Percentiles rank a stretch among this genome's conserved stretches.
Conservation (phyloP, 768 basidiomycete species). For the Suillus luteus region DNA sequence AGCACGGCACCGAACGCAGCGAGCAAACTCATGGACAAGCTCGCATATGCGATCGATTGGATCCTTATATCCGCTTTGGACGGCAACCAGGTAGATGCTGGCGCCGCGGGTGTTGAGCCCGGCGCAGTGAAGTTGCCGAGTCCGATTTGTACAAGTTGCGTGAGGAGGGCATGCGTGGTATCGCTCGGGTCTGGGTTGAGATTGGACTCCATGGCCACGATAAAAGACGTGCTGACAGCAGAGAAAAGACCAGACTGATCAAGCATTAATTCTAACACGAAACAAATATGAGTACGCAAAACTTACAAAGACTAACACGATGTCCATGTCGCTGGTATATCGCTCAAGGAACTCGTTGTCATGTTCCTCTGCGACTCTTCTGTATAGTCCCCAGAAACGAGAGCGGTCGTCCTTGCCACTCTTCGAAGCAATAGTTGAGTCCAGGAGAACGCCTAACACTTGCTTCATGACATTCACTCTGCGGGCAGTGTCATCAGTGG, state of each 20-base stretch:
- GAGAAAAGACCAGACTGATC: slow-evolving; percentile 18
- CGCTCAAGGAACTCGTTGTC: too few species aligned
- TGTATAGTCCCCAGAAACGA: too few species aligned
- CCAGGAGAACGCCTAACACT: not conserved
- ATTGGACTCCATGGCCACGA: slow-evolving; percentile 13
- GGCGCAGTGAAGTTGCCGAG: not conserved
- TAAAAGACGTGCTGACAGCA: slow-evolving; percentile 16
- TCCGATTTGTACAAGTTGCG: slow-evolving; percentile 11
- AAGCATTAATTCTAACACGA: not conserved
- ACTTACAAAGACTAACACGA: slow-evolving; percentile 25
- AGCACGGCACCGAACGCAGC: too few species aligned
- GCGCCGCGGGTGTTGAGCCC: not conserved
- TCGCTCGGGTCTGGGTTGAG: slow-evolving; percentile 15
- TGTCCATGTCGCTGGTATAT: slow-evolving; percentile 14
- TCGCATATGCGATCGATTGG: slow-evolving; percentile 16
- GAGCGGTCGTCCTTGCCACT: not conserved
- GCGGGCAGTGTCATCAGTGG: not conserved
- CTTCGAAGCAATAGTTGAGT: not conserved
- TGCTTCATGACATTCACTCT: not conserved
- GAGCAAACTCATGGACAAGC: slow-evolving; percentile 7
- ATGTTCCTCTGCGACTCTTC: too few species aligned
- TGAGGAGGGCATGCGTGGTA: slow-evolving; percentile 16
- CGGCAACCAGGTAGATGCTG: not conserved
- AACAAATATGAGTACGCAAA: not conserved
- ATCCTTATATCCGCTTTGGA: too few species aligned